These are phyloP conservation scores for Chalciporus pseudorubinellus DNA, from an alignment of 768 basidiomycete species.

Conservation along the genomic window DNA sequence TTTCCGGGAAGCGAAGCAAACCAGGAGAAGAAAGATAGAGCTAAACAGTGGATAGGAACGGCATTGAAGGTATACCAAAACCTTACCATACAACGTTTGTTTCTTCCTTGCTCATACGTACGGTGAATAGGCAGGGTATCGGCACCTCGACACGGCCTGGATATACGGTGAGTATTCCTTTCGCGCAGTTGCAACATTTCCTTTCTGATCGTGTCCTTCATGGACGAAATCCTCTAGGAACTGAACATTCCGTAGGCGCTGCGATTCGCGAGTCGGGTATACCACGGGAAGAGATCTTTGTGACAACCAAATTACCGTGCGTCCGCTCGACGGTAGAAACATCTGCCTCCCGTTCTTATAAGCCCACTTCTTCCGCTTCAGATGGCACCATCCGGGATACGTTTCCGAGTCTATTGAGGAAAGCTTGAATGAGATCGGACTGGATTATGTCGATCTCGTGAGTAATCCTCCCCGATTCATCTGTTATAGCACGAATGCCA, in stretches of 20 bases:
- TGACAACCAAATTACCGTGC: slow-evolving; percentile 49
- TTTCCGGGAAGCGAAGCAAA: slow-evolving; percentile 2
- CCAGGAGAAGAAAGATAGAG: slow-evolving; percentile 11
- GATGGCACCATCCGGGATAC: slow-evolving; percentile 28
- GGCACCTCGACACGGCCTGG: background rate
- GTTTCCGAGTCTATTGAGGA: slow-evolving; percentile 43
- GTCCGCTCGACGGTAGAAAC: background rate
- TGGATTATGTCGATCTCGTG: slow-evolving; percentile 48
- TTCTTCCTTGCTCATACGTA: background rate
- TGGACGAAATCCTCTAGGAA: slow-evolving; percentile 26
- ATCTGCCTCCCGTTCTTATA: background rate
- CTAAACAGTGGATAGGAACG: background rate
- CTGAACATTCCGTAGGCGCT: slow-evolving; percentile 45
- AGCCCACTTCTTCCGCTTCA: background rate
- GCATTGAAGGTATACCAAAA: background rate
- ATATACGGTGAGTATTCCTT: background rate
- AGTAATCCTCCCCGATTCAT: background rate
- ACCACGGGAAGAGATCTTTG: slow-evolving; percentile 43
- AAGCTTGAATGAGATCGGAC: slow-evolving; percentile 38
- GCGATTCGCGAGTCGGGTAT: slow-evolving; percentile 45
- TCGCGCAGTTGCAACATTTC: no score
- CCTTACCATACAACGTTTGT: background rate
- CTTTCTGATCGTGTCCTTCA: background rate
- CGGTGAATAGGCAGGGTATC: background rate
- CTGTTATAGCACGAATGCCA: background rate